These are phyloP conservation scores for Hirschfeldia incana DNA, from an alignment of 345 rosid genomes.

Conservation along the genomic window DNA sequence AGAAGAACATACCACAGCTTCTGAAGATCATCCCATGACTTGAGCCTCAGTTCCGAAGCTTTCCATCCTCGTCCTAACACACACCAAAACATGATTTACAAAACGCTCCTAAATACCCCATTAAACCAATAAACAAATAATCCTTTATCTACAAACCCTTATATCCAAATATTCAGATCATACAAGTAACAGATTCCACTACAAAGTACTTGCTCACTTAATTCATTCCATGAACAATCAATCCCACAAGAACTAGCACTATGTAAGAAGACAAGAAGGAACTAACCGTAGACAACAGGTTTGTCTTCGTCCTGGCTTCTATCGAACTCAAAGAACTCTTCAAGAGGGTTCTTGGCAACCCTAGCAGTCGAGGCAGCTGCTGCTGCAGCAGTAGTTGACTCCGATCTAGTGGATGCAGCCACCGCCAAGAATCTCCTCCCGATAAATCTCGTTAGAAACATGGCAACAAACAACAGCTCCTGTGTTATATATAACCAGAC, in stretches of 20 bases:
- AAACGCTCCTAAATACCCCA: too few species aligned
- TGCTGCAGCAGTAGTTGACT: slow-evolving; percentile 44
- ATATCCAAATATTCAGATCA: not conserved
- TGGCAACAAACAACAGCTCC: slow-evolving; percentile 4
- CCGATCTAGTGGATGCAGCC: slow-evolving; percentile 58
- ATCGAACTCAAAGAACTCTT: slow-evolving; percentile 80
- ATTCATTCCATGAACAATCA: too few species aligned
- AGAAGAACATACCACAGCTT: slow-evolving; percentile 89
- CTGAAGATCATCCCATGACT: slow-evolving; percentile 91
- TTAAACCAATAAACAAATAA: not conserved
- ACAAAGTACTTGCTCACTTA: too few species aligned
- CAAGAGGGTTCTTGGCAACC: slow-evolving; percentile 61
- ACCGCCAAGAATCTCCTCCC: slow-evolving; percentile 59
- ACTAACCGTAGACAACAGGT: slow-evolving; percentile 70
- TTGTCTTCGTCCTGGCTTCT: slow-evolving; percentile 68
- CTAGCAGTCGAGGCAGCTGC: slow-evolving; percentile 53
- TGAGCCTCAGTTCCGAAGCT: slow-evolving; percentile 86
- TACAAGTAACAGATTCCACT: not conserved
- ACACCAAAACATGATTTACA: not conserved
- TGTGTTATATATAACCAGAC: not conserved
- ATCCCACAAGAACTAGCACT: too few species aligned
- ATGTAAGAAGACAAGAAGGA: too few species aligned
- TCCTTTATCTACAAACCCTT: not conserved
- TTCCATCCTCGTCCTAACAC: slow-evolving; percentile 91
- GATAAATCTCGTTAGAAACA: slow-evolving; percentile 65